A percentile compares a stretch with the other conserved stretches of the same genome.
These are phyloP conservation scores for Kodamaea kaohsiungensis DNA, from an alignment of 805 yeast genomes.

Conservation along the genomic window DNA sequence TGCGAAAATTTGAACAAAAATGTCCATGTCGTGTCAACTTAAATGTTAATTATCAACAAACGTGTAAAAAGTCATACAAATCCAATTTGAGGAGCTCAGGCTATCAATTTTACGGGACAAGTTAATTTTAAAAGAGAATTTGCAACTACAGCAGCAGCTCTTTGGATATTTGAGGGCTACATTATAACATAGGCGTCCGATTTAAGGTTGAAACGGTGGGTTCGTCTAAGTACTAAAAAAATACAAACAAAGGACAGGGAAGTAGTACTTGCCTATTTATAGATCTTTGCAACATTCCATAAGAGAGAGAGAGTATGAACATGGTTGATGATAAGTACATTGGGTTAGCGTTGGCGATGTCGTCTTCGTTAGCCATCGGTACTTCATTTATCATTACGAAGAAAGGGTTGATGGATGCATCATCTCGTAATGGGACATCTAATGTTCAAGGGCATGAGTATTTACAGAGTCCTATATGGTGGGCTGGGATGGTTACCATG, in stretches of 20 bases:
- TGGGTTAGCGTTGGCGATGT: conserved; percentile 84
- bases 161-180: too few species aligned
- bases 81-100: neutral
- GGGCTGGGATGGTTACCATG: conserved; percentile 91
- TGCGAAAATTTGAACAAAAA: conserved; percentile 1
- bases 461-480: conserved; percentile 85
- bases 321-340: conserved; percentile 81
- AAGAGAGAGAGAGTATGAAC: neutral
- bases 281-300: neutral
- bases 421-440: conserved; percentile 45
- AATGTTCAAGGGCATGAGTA: conserved; percentile 75
- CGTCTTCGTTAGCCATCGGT: conserved; percentile 87
- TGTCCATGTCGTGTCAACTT: conserved; percentile 2
- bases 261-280: conserved; percentile 4
- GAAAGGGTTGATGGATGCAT: conserved; percentile 76
- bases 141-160: neutral
- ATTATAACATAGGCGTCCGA: neutral
- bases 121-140: neutral
- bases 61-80: neutral
- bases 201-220: too few species aligned
- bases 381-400: conserved; percentile 87
- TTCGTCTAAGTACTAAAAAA: conserved; percentile 1
- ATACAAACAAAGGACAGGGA: neutral
- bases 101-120: neutral
- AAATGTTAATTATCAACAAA: neutral